A percentile compares a stretch with the other conserved stretches of the same genome.
These are phyloP conservation scores for Phialophora expanda DNA, from an alignment of 2,329 filamentous ascomycete species.

Conservation along the genomic window DNA sequence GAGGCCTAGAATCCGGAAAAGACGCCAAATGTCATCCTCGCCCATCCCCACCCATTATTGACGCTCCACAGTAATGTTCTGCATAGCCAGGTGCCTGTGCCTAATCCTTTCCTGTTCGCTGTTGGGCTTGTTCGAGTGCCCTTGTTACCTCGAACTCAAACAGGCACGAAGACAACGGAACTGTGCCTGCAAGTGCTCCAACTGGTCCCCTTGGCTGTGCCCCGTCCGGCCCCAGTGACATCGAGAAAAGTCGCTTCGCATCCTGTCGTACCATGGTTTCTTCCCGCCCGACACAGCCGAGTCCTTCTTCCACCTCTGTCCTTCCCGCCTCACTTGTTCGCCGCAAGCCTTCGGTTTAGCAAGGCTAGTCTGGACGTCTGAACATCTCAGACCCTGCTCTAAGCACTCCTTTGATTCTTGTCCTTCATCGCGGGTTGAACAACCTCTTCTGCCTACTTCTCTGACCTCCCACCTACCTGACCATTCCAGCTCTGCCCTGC, in stretches of 20 bases:
- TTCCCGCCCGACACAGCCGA: slow-evolving; percentile 14
- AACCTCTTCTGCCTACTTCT: background rate
- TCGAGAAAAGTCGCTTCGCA: slow-evolving; percentile 14
- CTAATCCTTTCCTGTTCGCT: slow-evolving; percentile 19
- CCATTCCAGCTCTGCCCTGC: background rate
- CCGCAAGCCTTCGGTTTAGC: slow-evolving; percentile 5
- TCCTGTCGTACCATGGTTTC: slow-evolving; percentile 19
- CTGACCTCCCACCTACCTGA: background rate
- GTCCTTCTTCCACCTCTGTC: slow-evolving; percentile 17
- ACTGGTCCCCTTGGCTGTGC: slow-evolving; percentile 11
- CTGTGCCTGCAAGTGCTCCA: slow-evolving; percentile 16
- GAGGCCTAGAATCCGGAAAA: slow-evolving; percentile 18
- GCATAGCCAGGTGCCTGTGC: slow-evolving; percentile 26
- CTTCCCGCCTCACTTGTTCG: slow-evolving; percentile 10
- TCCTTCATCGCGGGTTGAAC: background rate
- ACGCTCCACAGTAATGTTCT: slow-evolving; percentile 28
- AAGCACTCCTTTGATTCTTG: slow-evolving; percentile 3
- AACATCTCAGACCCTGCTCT: background rate
- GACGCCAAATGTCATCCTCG: slow-evolving; percentile 19
- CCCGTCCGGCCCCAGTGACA: slow-evolving; percentile 14
- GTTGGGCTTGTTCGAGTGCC: slow-evolving; percentile 7
- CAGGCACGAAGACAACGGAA: slow-evolving; percentile 14
- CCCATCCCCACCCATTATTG: slow-evolving; percentile 15
- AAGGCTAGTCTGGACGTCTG: background rate
- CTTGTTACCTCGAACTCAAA: slow-evolving; percentile 20